A percentile compares a stretch with the other conserved stretches of the same genome.
These are phyloP conservation scores for Dorcoceras hygrometricum DNA, from an alignment of 257 asterid species.

Conservation along the genomic window DNA sequence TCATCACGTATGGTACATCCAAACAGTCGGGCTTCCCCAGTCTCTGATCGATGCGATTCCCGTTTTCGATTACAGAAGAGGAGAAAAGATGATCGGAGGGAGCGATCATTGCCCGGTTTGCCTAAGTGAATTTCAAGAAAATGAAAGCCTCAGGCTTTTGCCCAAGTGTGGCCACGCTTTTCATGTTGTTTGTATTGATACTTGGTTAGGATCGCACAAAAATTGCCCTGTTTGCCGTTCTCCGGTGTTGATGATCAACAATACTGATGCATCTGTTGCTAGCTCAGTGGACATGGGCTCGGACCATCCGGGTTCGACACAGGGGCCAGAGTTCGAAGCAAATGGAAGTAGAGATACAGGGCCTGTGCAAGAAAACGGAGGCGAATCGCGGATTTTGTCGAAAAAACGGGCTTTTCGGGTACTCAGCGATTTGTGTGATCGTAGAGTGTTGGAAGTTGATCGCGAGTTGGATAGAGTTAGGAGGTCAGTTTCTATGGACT, in stretches of 20 bases:
- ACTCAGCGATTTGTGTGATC: slow-evolving; percentile 44
- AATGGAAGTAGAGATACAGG: slow-evolving; percentile 10
- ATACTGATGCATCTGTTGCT: not conserved
- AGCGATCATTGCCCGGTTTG: slow-evolving; percentile 66
- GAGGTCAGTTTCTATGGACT: slow-evolving; percentile 63
- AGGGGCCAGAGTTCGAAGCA: slow-evolving; percentile 19
- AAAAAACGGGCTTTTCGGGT: slow-evolving; percentile 30
- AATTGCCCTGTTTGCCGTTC: slow-evolving; percentile 86
- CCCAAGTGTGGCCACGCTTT: slow-evolving; percentile 88
- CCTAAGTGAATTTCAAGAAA: slow-evolving; percentile 61
- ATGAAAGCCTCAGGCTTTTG: slow-evolving; percentile 64
- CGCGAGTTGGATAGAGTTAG: slow-evolving; percentile 36
- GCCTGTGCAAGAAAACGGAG: slow-evolving; percentile 17
- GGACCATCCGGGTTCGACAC: slow-evolving; percentile 14
- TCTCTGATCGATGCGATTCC: slow-evolving; percentile 61
- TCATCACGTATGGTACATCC: slow-evolving; percentile 67
- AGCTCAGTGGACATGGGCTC: not conserved
- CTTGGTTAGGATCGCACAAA: slow-evolving; percentile 72
- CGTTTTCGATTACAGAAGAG: slow-evolving; percentile 39
- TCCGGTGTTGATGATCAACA: slow-evolving; percentile 35
- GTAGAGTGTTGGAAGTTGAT: slow-evolving; percentile 19
- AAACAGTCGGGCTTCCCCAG: slow-evolving; percentile 55
- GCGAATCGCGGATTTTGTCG: not conserved
- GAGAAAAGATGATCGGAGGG: slow-evolving; percentile 43
- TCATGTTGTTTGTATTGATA: slow-evolving; percentile 66